phyloP scores from a whole-genome alignment of 2,329 filamentous ascomycete genomes.

The Aulographum hederae region DNA sequence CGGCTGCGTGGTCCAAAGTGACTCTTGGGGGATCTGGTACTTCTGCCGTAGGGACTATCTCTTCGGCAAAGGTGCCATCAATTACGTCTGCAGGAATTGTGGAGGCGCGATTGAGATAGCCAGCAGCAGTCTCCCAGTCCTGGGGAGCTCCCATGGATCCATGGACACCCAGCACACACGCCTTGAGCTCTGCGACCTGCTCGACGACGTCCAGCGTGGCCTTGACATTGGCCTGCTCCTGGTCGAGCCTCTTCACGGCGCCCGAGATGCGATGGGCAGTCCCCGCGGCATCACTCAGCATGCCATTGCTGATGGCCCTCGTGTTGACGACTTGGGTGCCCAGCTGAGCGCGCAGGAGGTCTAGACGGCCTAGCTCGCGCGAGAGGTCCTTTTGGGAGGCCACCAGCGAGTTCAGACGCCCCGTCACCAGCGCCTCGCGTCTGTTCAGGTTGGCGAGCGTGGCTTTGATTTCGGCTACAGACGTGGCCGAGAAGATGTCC shows the following conservation, averaged over 20 bases:
- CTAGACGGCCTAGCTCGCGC: slow-evolving; percentile 70
- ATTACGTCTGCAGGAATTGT: slow-evolving; percentile 67
- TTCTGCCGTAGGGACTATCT: slow-evolving; percentile 88
- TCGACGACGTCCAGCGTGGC: slow-evolving; percentile 83
- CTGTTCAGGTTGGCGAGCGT: slow-evolving; percentile 57
- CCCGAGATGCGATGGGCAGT: slow-evolving; percentile 74
- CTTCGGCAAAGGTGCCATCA: slow-evolving; percentile 69
- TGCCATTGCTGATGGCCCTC: slow-evolving; percentile 69
- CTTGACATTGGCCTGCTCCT: slow-evolving; percentile 82
- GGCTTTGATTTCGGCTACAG: slow-evolving; percentile 60
- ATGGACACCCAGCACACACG: slow-evolving; percentile 83
- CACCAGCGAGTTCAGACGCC: slow-evolving; percentile 57
- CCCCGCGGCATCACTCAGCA: slow-evolving; percentile 71
- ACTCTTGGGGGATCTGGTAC: slow-evolving; percentile 80
- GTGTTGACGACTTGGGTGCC: slow-evolving; percentile 74
- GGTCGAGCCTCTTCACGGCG: slow-evolving; percentile 72
- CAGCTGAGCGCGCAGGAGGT: slow-evolving; percentile 73
- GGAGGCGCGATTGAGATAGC: slow-evolving; percentile 67
- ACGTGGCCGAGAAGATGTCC: slow-evolving; percentile 31
- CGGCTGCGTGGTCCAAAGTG: slow-evolving; percentile 71
- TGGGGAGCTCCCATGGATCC: slow-evolving; percentile 96
- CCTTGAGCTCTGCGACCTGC: slow-evolving; percentile 91
- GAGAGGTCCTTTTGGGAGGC: slow-evolving; percentile 73
- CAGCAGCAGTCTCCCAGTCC: slow-evolving; percentile 94
- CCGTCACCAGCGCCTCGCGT: slow-evolving; percentile 57